phyloP scores from a whole-genome alignment of 2,329 filamentous ascomycete genomes.

The Aureobasidium subglaciale region DNA sequence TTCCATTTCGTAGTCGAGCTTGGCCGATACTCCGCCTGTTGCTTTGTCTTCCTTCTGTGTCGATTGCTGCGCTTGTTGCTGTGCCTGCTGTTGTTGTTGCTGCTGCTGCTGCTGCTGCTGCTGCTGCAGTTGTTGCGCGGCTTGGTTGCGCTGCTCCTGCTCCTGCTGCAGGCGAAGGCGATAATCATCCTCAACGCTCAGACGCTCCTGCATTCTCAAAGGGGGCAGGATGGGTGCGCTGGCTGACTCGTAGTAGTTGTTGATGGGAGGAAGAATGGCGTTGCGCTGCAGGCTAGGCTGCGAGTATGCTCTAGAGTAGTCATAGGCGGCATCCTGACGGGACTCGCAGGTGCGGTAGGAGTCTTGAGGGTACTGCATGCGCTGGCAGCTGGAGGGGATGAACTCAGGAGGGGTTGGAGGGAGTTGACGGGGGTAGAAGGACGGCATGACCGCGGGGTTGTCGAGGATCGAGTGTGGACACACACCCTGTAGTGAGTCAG shows the following conservation, averaged over 20 bases:
- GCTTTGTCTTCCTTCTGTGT: constrained; percentile 55
- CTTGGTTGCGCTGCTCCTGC: constrained; percentile 31
- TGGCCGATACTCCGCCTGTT: constrained; percentile 82
- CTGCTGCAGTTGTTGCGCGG: constrained; percentile 31
- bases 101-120: constrained; percentile 37
- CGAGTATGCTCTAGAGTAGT: constrained; percentile 34
- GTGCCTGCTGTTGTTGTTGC: constrained; percentile 26
- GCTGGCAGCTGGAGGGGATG: constrained; percentile 36
- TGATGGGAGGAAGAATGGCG: constrained; percentile 29
- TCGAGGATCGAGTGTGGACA: constrained; percentile 31
- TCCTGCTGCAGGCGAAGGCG: constrained; percentile 33
- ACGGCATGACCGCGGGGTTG: constrained; percentile 40
- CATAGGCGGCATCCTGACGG: constrained; percentile 38
- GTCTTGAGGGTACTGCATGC: constrained; percentile 40
- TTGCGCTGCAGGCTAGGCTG: constrained; percentile 21
- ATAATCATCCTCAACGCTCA: constrained; percentile 33
- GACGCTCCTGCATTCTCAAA: constrained; percentile 36
- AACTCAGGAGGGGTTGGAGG: constrained; percentile 46
- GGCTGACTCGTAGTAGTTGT: constrained; percentile 38
- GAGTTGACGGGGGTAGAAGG: constrained; percentile 42
- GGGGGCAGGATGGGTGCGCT: constrained; percentile 41
- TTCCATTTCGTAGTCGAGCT: constrained; percentile 95
- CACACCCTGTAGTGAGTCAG: constrained; percentile 24
- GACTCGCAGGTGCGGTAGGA: constrained; percentile 34
- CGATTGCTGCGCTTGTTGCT: constrained; percentile 34